These are phyloP conservation scores for Cystofilobasidium capitatum DNA, from an alignment of 768 basidiomycete genomes.

Conservation along the genomic window DNA sequence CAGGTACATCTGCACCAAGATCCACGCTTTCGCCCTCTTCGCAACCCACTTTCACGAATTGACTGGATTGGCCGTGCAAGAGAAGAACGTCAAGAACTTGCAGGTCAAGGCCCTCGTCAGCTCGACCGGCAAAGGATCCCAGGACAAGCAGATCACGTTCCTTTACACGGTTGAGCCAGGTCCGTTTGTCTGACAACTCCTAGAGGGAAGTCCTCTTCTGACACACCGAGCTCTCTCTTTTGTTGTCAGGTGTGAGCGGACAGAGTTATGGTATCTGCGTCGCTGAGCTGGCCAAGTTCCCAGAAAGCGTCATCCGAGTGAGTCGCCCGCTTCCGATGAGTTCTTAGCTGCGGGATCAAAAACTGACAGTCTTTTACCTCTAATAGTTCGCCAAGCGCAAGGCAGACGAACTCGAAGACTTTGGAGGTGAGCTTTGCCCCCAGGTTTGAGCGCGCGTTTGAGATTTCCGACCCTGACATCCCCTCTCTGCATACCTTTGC, in stretches of 20 bases:
- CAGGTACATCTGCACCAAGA: constrained; percentile 85
- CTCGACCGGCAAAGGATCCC: constrained; percentile 41
- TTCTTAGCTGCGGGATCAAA: not conserved
- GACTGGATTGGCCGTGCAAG: constrained; percentile 77
- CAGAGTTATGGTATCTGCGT: constrained; percentile 99
- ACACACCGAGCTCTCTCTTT: not conserved
- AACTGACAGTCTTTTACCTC: not conserved
- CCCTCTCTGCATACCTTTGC: not conserved
- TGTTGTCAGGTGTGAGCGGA: constrained; percentile 72
- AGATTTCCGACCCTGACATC: constrained; percentile 1
- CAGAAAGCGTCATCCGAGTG: constrained; percentile 82
- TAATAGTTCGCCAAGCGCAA: constrained; percentile 76
- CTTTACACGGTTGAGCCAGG: constrained; percentile 70
- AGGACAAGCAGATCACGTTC: constrained; percentile 53
- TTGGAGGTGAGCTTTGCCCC: constrained; percentile 47
- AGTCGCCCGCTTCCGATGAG: constrained; percentile 25
- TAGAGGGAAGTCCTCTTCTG: constrained; percentile 47
- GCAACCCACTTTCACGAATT: constrained; percentile 98
- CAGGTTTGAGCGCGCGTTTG: too few relatives aligned
- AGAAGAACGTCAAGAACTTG: constrained; percentile 79
- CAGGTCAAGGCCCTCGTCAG: constrained; percentile 91
- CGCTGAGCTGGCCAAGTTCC: constrained; percentile 94
- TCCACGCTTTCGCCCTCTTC: constrained; percentile 88
- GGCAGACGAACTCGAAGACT: constrained; percentile 83
- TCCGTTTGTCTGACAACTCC: constrained; percentile 39